Conservation (phyloP, 495 filamentous ascomycete genomes). For the Patellaria atrata region DNA sequence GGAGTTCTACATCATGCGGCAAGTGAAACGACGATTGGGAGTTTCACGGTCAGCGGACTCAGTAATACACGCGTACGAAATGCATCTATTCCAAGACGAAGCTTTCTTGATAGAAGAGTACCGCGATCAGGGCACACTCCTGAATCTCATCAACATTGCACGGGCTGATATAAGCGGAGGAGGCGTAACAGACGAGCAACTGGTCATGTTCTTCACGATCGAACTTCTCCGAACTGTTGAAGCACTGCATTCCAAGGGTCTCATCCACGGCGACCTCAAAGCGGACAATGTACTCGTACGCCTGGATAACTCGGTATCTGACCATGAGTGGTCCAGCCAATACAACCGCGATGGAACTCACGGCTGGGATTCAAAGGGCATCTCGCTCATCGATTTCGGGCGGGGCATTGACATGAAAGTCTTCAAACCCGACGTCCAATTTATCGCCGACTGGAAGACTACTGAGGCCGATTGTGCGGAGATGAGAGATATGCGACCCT, state of each 20-base stretch:
- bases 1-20: conserved; percentile 94
- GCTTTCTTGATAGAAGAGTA: conserved; percentile 78
- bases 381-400: conserved; percentile 87
- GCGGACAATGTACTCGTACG: conserved; percentile 88
- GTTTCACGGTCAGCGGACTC: conserved; percentile 55
- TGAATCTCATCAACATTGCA: conserved; percentile 82
- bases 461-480: conserved; percentile 75
- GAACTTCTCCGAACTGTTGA: conserved; percentile 87
- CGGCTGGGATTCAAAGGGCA: conserved; percentile 69
- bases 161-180: conserved; percentile 44
- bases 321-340: conserved; percentile 36
- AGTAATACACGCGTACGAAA: conserved; percentile 65
- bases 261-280: conserved; percentile 91
- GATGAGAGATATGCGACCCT: conserved; percentile 80
- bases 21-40: conserved; percentile 58
- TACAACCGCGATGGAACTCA: conserved; percentile 57
- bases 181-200: conserved; percentile 66
- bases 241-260: conserved; percentile 59
- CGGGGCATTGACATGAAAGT: conserved; percentile 84
- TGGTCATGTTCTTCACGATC: conserved; percentile 89
- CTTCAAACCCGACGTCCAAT: conserved; percentile 64
- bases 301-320: conserved; percentile 40
- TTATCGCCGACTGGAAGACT: conserved; percentile 90
- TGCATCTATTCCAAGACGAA: conserved; percentile 80
- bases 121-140: conserved; percentile 76